Percentiles rank a stretch among this genome's conserved stretches.
Conservation (phyloP, 768 basidiomycete genomes). For the Imleria badia region DNA sequence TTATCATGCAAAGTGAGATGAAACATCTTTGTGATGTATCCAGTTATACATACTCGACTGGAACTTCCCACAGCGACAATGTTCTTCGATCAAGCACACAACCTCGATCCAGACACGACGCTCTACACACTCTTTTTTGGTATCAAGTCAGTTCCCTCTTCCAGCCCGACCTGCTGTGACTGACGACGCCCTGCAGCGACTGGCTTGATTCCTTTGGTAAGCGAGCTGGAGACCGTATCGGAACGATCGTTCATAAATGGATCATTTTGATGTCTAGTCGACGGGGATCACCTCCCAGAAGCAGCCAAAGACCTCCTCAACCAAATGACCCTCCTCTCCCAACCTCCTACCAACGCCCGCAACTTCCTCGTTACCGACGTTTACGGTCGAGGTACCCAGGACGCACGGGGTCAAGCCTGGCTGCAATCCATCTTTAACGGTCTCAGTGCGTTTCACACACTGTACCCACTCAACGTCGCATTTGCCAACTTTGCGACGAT, state of each 20-base stretch:
- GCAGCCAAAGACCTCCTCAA: constrained; percentile 44
- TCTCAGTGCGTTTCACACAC: constrained; percentile 35
- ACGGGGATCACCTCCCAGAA: constrained; percentile 46
- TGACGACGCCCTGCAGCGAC: constrained; percentile 34
- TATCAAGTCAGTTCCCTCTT: constrained; percentile 43
- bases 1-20: constrained; percentile 44
- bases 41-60: not conserved
- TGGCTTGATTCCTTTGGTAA: constrained; percentile 43
- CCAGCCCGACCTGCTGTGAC: not conserved
- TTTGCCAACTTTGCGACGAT: constrained; percentile 49
- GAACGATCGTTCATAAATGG: not conserved
- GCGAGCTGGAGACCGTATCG: not conserved
- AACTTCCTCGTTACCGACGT: constrained; percentile 50
- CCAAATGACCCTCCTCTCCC: constrained; percentile 46
- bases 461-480: constrained; percentile 38
- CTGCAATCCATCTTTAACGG: constrained; percentile 47
- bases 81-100: constrained; percentile 44
- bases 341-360: constrained; percentile 50
- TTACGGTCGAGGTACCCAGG: constrained; percentile 46
- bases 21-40: not conserved
- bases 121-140: constrained; percentile 55
- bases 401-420: constrained; percentile 44
- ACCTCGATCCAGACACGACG: constrained; percentile 46
- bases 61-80: constrained; percentile 33
- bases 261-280: constrained; percentile 26